phyloP scores from a whole-genome alignment of 2,329 filamentous ascomycete species.

The Tolypocladium nubicola region DNA sequence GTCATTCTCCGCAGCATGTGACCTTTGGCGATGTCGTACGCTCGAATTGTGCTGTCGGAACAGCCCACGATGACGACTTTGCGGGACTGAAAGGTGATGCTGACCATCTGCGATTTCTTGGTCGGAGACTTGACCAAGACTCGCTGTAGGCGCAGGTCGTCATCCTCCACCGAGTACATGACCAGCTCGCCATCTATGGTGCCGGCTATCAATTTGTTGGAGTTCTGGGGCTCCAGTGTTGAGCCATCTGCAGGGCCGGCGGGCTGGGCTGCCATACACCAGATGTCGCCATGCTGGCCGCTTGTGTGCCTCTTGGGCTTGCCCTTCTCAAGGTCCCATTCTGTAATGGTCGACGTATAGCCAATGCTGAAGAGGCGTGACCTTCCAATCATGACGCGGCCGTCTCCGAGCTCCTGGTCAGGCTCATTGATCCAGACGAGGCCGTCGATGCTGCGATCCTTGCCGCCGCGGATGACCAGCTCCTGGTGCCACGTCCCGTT shows the following conservation, averaged over 20 bases:
- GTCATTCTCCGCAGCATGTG: slow-evolving; percentile 72
- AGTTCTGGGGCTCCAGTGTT: slow-evolving; percentile 21
- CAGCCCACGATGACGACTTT: slow-evolving; percentile 81
- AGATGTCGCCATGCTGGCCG: slow-evolving; percentile 91
- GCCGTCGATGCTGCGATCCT: slow-evolving; percentile 79
- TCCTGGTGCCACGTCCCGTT: slow-evolving; percentile 84
- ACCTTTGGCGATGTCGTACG: slow-evolving; percentile 77
- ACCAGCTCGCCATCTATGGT: slow-evolving; percentile 88
- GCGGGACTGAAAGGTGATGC: slow-evolving; percentile 79
- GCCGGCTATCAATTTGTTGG: slow-evolving; percentile 64
- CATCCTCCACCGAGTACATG: slow-evolving; percentile 75
- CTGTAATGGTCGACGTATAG: slow-evolving; percentile 82
- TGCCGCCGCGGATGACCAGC: slow-evolving; percentile 70
- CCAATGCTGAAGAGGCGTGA: slow-evolving; percentile 92
- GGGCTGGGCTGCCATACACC: slow-evolving; percentile 89
- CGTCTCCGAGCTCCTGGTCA: slow-evolving; percentile 55
- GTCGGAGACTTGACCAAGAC: slow-evolving; percentile 66
- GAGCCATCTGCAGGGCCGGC: slow-evolving; percentile 11
- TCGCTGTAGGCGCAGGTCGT: slow-evolving; percentile 70
- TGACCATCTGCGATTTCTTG: slow-evolving; percentile 82
- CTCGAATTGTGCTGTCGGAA: slow-evolving; percentile 89
- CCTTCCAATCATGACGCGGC: slow-evolving; percentile 54
- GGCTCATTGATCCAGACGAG: slow-evolving; percentile 86
- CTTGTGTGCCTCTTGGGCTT: slow-evolving; percentile 71
- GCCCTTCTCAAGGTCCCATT: slow-evolving; percentile 84